phyloP scores from a whole-genome alignment of 306 rosid genomes.

The Cicer judaicum region DNA sequence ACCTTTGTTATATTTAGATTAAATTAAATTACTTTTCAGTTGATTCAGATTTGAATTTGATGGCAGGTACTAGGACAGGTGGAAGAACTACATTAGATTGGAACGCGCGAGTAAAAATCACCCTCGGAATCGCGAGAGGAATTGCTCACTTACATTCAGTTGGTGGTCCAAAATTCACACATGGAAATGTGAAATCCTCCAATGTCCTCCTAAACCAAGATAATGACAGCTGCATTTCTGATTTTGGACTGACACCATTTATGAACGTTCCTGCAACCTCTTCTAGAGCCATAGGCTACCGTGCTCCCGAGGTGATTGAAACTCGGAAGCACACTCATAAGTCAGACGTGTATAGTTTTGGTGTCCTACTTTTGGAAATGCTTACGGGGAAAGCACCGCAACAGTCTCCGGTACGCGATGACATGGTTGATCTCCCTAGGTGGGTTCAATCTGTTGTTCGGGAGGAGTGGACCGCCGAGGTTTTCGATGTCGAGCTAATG shows the following conservation, averaged over 20 bases:
- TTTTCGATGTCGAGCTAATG: conserved; percentile 92
- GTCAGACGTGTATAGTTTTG: conserved; percentile 91
- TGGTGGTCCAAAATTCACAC: conserved; percentile 87
- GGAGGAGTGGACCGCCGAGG: conserved; percentile 99
- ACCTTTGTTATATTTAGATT: background rate
- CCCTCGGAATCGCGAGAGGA: conserved; percentile 79
- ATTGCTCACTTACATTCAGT: conserved; percentile 76
- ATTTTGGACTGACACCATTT: conserved; percentile 85
- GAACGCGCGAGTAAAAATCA: conserved; percentile 73
- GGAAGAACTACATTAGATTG: conserved; percentile 80
- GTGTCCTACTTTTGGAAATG: conserved; percentile 90
- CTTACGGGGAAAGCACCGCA: conserved; percentile 92
- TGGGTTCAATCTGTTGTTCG: conserved; percentile 97
- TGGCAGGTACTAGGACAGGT: conserved; percentile 71
- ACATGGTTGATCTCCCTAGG: conserved; percentile 93
- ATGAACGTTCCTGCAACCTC: conserved; percentile 79
- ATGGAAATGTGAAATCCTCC: conserved; percentile 87
- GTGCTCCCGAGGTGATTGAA: conserved; percentile 92
- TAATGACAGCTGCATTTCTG: conserved; percentile 73
- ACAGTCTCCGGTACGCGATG: conserved; percentile 83
- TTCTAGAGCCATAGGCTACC: conserved; percentile 82
- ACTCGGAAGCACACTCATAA: conserved; percentile 87
- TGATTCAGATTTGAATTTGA: conserved; percentile 29
- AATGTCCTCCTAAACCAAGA: conserved; percentile 86
- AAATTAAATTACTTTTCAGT: background rate